These are phyloP conservation scores for Pythium folliculosum DNA, from an alignment of 352 stramenopile species.

Conservation along the genomic window DNA sequence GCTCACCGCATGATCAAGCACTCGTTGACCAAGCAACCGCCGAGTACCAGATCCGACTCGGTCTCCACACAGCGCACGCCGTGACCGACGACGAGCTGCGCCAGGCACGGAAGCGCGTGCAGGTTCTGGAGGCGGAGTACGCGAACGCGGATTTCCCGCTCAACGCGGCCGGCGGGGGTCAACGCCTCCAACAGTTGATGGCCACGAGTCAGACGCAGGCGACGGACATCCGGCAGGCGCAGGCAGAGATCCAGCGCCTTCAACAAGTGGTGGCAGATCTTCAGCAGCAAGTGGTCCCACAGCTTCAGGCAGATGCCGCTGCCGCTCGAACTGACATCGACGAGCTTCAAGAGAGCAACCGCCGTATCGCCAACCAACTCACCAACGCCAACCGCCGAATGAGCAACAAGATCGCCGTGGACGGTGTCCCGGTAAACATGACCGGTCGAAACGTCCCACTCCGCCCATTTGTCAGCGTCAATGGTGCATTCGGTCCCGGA, in stretches of 20 bases:
- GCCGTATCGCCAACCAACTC: conserved; percentile 25
- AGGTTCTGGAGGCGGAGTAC: neutral
- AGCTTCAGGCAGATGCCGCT: neutral
- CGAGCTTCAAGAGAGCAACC: neutral
- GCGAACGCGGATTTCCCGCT: neutral
- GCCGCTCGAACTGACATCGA: neutral
- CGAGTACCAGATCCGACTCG: too few relatives aligned
- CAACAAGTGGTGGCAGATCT: neutral
- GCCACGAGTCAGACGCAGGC: neutral
- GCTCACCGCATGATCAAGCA: too few relatives aligned
- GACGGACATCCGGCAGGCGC: too few relatives aligned
- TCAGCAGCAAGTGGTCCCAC: neutral
- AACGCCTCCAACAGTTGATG: neutral
- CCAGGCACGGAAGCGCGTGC: too few relatives aligned
- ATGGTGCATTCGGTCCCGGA: too few relatives aligned
- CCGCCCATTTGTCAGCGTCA: too few relatives aligned
- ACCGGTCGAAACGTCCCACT: neutral
- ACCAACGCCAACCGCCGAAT: neutral
- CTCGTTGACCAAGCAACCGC: too few relatives aligned
- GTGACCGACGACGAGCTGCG: too few relatives aligned
- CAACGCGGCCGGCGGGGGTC: too few relatives aligned
- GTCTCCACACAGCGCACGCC: too few relatives aligned
- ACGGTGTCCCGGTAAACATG: neutral
- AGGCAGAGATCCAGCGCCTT: neutral
- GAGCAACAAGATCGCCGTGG: neutral